These are phyloP conservation scores for Phytophthora idaei DNA, from an alignment of 352 stramenopile species.

Conservation along the genomic window DNA sequence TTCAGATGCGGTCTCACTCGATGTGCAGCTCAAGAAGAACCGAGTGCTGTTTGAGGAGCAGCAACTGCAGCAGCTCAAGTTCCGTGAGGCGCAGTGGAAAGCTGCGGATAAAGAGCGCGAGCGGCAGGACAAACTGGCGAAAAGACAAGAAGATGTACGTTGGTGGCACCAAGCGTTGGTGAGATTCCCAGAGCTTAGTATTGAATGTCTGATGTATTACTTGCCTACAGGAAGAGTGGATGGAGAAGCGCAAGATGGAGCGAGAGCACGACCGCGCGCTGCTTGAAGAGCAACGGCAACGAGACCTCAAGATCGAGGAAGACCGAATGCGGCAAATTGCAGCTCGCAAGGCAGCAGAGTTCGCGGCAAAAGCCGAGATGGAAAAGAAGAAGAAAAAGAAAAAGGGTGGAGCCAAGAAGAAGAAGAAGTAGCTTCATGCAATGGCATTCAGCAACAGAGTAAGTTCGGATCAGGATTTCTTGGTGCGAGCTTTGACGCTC, in stretches of 20 bases:
- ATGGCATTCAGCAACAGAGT: not conserved
- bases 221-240: constrained; percentile 65
- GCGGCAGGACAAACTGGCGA: constrained; percentile 51
- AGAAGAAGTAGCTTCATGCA: constrained; percentile 39
- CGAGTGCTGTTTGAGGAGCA: constrained; percentile 45
- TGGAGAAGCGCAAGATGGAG: constrained; percentile 74
- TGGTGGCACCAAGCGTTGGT: not conserved
- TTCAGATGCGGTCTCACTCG: constrained; percentile 55
- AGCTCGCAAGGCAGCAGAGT: constrained; percentile 73
- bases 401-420: constrained; percentile 63
- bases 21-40: constrained; percentile 59
- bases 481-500: constrained; percentile 14
- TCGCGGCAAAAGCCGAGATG: constrained; percentile 70
- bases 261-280: constrained; percentile 50
- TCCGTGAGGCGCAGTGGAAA: constrained; percentile 54
- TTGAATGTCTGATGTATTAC: constrained; percentile 9
- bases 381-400: constrained; percentile 90
- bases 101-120: constrained; percentile 58
- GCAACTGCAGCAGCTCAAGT: constrained; percentile 46
- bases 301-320: constrained; percentile 60
- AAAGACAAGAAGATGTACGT: constrained; percentile 65
- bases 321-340: constrained; percentile 71
- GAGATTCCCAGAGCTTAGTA: not conserved
- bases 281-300: constrained; percentile 58
- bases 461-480: constrained; percentile 21